These are phyloP conservation scores for Arxiozyma heterogenica DNA, from an alignment of 1,139 yeast species.

Conservation along the genomic window DNA sequence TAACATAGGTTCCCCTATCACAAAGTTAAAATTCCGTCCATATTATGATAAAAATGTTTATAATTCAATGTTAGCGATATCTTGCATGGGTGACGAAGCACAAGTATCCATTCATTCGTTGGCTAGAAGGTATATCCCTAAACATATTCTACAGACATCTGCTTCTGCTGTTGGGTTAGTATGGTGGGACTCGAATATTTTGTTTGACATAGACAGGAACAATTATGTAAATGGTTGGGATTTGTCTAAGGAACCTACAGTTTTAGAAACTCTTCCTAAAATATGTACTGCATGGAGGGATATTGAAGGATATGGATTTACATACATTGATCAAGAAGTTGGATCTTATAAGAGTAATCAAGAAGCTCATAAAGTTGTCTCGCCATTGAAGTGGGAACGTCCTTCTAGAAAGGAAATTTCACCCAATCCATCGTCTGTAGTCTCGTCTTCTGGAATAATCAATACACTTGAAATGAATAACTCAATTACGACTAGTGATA, in stretches of 20 bases:
- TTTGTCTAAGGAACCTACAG: slow-evolving; percentile 25
- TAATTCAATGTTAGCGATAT: slow-evolving; percentile 63
- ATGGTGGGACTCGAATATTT: slow-evolving; percentile 28
- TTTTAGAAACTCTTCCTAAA: slow-evolving; percentile 25
- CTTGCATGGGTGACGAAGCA: slow-evolving; percentile 69
- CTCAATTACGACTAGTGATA: not conserved
- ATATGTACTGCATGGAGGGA: slow-evolving; percentile 29
- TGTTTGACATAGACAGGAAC: slow-evolving; percentile 29
- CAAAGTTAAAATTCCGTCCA: slow-evolving; percentile 47
- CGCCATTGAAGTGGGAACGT: not conserved
- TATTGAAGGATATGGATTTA: slow-evolving; percentile 30
- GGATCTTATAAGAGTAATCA: slow-evolving; percentile 15
- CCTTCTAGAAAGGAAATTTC: not conserved
- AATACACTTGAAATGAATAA: not conserved
- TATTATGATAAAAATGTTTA: slow-evolving; percentile 34
- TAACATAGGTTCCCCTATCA: slow-evolving; percentile 53
- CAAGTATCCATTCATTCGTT: slow-evolving; percentile 67
- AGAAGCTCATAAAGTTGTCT: slow-evolving; percentile 1
- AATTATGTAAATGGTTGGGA: slow-evolving; percentile 29
- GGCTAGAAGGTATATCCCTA: slow-evolving; percentile 66
- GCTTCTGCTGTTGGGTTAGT: slow-evolving; percentile 29
- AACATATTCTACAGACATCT: slow-evolving; percentile 36
- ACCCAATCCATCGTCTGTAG: not conserved
- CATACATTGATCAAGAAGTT: slow-evolving; percentile 24
- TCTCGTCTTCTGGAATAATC: not conserved